Evolutionary conservation across 2,329 filamentous ascomycete species (phyloP).

Genomic region (Trichophyton rubrum): DNA sequence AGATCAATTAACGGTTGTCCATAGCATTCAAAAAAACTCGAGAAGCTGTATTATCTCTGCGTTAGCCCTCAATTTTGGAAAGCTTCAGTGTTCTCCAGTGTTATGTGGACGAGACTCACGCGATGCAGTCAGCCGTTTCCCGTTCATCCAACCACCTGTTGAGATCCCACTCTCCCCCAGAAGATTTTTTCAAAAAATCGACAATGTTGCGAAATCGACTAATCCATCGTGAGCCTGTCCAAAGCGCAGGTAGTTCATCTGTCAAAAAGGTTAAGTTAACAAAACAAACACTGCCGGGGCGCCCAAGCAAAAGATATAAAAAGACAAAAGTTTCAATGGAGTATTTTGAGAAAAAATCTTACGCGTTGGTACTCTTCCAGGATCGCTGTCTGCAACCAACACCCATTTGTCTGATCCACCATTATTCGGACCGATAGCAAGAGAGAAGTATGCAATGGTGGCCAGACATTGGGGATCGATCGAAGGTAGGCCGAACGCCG

Average conservation of each 20-base stretch:
- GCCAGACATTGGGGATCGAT: constrained; percentile 87
- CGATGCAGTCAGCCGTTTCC: constrained; percentile 38
- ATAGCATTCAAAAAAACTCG: constrained; percentile 59
- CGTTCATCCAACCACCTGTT: constrained; percentile 32
- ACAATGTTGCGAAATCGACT: constrained; percentile 44
- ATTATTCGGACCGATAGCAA: constrained; percentile 39
- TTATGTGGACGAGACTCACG: constrained; percentile 26
- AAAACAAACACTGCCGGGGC: background rate
- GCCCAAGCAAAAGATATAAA: background rate
- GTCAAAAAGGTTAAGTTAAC: background rate
- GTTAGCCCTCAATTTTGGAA: background rate
- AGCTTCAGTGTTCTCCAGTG: background rate
- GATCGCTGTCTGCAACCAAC: constrained; percentile 61
- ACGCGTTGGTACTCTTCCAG: constrained; percentile 59
- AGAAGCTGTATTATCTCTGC: constrained; percentile 24
- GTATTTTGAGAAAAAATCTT: constrained; percentile 28
- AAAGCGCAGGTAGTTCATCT: constrained; percentile 48
- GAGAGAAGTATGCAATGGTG: constrained; percentile 61
- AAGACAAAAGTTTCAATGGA: background rate
- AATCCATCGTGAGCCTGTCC: constrained; percentile 42
- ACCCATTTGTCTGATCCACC: constrained; percentile 43
- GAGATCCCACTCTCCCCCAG: constrained; percentile 38
- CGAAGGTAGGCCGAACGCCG: constrained; percentile 76
- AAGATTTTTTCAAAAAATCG: constrained; percentile 37
- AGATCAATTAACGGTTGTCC: constrained; percentile 72